Base-by-base conservation (phyloP, 768 basidiomycete genomes). In the Lentinula guzmanii region DNA sequence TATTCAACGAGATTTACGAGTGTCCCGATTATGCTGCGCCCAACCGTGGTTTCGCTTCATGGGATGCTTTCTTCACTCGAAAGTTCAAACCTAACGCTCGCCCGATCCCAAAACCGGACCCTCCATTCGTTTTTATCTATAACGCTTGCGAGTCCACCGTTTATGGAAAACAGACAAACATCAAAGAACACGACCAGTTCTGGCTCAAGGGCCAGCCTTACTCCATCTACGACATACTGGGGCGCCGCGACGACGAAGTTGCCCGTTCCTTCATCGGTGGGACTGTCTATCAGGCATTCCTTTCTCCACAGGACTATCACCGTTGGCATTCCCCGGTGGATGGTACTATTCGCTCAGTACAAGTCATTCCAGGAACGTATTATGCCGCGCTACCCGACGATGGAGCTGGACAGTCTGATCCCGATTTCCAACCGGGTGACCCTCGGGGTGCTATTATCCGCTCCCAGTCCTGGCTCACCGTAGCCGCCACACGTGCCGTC, bases 171-270 rank as follows among this genome's bases (percentile, higher is more conserved):
- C 70, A 69, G 6, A 43, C 43, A 10, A 51, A 76, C 54, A 75
- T 79, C 8, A 60, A 77, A 50, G 70, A 68, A 5, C 64, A 67
- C 2, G 80, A 81, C 58, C 64, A 65, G 37, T 81, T 83, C 69
- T 83, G 79, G 81, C 61, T 82, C 66, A 83, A 84, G 65, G 79
- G 74, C 0, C 72, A 80, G 65, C 72, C 76, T 0, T 84, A 83
- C 67, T 81, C 81, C 4, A 75, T 83, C 24, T 41, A 66, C 2
- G 74, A 82, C 64, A 81, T 83, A 69, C 76, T 84, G 16, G 48
- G 70, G 11, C 33, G 43, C 31, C 42, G 51, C 34, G 62, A 74
- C 35, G 74, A 79, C 52, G 64, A 69, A 1, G 61, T 68, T 41
- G 70, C 76, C 0, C 60, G 72, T 4, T 68, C 73, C 33, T 79